phyloP scores from a whole-genome alignment of 805 yeast genomes.

The Hanseniaspora thailandica region DNA sequence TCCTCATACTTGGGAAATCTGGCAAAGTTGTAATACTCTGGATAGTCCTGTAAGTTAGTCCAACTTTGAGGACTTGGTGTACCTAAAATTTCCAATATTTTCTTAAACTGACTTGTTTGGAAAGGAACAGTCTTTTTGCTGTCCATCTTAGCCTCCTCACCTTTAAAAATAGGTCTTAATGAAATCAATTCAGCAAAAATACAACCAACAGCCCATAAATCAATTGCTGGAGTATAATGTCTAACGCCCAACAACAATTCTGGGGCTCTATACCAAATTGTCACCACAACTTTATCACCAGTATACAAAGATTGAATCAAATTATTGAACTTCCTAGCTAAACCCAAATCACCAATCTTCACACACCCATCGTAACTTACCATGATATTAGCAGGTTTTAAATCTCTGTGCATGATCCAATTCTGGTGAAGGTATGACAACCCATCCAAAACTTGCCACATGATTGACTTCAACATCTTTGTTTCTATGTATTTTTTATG shows the following conservation, averaged over 20 bases:
- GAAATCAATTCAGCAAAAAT: slow-evolving; percentile 84
- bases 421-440: slow-evolving; percentile 85
- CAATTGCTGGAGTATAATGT: slow-evolving; percentile 86
- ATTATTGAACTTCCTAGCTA: slow-evolving; percentile 77
- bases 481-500: slow-evolving; percentile 70
- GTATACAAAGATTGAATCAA: slow-evolving; percentile 76
- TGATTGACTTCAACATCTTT: slow-evolving; percentile 63
- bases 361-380: slow-evolving; percentile 81
- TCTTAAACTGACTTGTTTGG: slow-evolving; percentile 82
- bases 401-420: slow-evolving; percentile 91
- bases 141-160: slow-evolving; percentile 95
- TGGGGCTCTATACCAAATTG: slow-evolving; percentile 95
- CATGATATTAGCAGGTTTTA: slow-evolving; percentile 97
- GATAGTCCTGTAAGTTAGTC: slow-evolving; percentile 69
- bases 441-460: slow-evolving; percentile 89
- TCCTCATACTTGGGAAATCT: slow-evolving; percentile 43
- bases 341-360: slow-evolving; percentile 88
- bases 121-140: slow-evolving; percentile 87
- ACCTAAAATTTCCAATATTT: slow-evolving; percentile 86
- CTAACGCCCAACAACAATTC: slow-evolving; percentile 82
- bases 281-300: slow-evolving; percentile 92
- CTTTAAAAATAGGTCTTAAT: slow-evolving; percentile 85
- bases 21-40: slow-evolving; percentile 53
- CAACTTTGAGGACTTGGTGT: slow-evolving; percentile 70
- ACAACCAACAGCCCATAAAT: slow-evolving; percentile 93